phyloP scores from a whole-genome alignment of 805 yeast species.

The Lachancea sp. region DNA sequence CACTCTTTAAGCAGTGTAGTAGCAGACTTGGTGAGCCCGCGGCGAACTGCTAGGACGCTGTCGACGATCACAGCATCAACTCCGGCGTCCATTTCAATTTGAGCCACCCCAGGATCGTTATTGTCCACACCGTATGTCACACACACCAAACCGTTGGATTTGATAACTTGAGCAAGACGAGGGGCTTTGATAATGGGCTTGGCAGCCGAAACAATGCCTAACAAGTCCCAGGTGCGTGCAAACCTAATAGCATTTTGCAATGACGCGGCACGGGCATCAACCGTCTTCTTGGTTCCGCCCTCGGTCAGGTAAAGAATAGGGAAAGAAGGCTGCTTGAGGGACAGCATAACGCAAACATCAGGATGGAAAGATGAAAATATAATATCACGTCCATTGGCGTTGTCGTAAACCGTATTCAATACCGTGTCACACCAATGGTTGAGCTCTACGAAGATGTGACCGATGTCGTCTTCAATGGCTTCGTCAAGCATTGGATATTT shows the following conservation, averaged over 20 bases:
- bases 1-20: neutral
- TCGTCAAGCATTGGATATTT: conserved; percentile 95
- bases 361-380: conserved; percentile 94
- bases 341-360: conserved; percentile 76
- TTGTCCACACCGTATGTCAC: conserved; percentile 85
- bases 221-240: conserved; percentile 81
- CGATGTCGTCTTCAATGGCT: conserved; percentile 83
- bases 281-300: conserved; percentile 78
- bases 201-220: conserved; percentile 89
- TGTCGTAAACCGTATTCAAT: conserved; percentile 68
- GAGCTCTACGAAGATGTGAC: conserved; percentile 73
- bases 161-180: conserved; percentile 82
- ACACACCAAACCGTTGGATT: conserved; percentile 84
- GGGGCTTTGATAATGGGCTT: conserved; percentile 85
- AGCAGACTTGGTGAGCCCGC: conserved; percentile 49
- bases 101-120: conserved; percentile 78
- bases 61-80: conserved; percentile 99
- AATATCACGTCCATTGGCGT: conserved; percentile 73
- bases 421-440: conserved; percentile 88
- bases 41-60: conserved; percentile 86
- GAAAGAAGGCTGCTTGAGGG: conserved; percentile 87
- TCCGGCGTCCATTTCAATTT: conserved; percentile 84
- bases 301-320: conserved; percentile 90
- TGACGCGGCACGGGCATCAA: conserved; percentile 81
- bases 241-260: conserved; percentile 87